These are phyloP conservation scores for Parsonsia alboflavescens DNA, from an alignment of 257 asterid genomes.

Conservation along the genomic window DNA sequence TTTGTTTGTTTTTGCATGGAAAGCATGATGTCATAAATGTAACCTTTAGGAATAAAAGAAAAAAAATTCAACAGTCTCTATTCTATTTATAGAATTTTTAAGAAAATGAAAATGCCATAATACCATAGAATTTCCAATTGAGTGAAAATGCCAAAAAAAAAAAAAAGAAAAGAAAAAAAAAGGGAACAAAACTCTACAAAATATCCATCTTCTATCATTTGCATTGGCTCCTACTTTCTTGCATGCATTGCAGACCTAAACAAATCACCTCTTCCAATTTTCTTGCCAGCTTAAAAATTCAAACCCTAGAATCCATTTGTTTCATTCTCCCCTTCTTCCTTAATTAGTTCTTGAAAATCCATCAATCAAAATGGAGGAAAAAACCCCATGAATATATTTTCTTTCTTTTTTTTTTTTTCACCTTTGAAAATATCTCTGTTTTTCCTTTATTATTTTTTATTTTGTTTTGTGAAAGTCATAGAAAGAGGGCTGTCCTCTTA, in stretches of 20 bases:
- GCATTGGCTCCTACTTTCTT: neutral
- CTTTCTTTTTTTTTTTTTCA: neutral
- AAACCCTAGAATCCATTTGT: neutral
- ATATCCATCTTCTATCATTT: neutral
- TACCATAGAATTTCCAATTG: neutral
- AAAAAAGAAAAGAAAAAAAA: neutral
- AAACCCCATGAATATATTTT: neutral
- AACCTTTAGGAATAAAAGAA: neutral
- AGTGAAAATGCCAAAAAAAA: neutral
- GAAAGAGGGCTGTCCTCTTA: neutral
- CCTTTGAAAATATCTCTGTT: neutral
- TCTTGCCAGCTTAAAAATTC: neutral
- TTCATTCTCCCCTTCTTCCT: neutral
- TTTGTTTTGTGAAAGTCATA: too few relatives aligned
- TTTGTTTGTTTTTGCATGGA: neutral
- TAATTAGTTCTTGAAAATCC: neutral
- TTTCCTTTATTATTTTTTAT: too few relatives aligned
- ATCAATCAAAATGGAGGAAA: neutral
- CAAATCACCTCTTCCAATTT: neutral
- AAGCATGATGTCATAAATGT: neutral
- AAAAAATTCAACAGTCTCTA: neutral
- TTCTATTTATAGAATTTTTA: neutral
- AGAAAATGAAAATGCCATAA: neutral
- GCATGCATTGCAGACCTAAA: neutral
- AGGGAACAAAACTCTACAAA: neutral